Base-by-base conservation (phyloP, 23 red algal genomes). In the Agarophyton chilense region DNA sequence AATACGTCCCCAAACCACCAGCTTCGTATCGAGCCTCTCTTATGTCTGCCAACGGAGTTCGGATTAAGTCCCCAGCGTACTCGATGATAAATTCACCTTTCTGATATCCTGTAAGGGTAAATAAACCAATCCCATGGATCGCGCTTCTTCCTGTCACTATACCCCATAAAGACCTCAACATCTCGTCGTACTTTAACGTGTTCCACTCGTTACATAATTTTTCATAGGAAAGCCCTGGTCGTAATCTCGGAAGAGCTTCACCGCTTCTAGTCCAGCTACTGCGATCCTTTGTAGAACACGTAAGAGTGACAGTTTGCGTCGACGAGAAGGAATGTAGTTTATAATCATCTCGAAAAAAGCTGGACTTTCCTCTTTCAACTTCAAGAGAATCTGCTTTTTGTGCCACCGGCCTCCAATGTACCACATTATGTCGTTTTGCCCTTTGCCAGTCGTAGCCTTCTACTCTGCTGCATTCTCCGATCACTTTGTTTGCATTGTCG, bases 101-200 rank as follows among this genome's bases (percentile, higher is more conserved):
- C 29, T 86, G 36, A n/a, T 93, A 83, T 13, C 92, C 89, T 29
- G 85, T 84, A 2, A 83, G 33, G 7, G 93, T 84, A 83, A 94
- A 98, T 57, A 98, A 53, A 7, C 96, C 96, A 61, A 95, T 83
- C 18, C 96, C 96, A 50, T 95, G 92, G 67, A 98, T 98, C 19
- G 56, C 81, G 52, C 90, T 93, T 66, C 50, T 79, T 70, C 73
- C 86, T 22, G 86, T 90, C 52, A 90, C 53, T 19, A 90, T 66
- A 25, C 86, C 86, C 52, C 86, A 70, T 19, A 77, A 29, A 10
- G 71, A 57, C 38, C 77, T 88, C 10, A 36, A 17, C 83, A 88
- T 88, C 18, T 88, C 50, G 39, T 88, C 71, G 46, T 52, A 88
- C 68, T 77, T 88, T 3, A 88, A 77, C 4, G 63, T 53, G 25